A percentile compares a stretch with the other conserved stretches of the same genome.
phyloP scores from a whole-genome alignment of 495 filamentous ascomycete species.

The Penicillium silybi region DNA sequence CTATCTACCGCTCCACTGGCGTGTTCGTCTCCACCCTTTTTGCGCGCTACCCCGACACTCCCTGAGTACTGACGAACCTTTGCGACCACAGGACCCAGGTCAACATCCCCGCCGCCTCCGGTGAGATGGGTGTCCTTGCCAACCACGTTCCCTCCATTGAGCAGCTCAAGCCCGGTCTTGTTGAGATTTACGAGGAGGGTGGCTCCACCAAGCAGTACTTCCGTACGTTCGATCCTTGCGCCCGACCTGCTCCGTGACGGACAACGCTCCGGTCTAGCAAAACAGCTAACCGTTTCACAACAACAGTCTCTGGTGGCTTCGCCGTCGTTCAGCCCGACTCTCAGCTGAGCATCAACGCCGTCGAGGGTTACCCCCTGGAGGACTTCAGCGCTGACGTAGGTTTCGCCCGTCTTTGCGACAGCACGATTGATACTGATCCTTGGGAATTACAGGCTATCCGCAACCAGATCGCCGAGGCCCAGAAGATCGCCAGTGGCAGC shows the following conservation, averaged over 20 bases:
- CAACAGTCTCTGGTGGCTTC: slow-evolving; percentile 89
- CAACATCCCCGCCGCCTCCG: slow-evolving; percentile 96
- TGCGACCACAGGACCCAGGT: slow-evolving; percentile 76
- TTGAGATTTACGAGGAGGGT: slow-evolving; percentile 94
- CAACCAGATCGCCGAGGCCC: slow-evolving; percentile 76
- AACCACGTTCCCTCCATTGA: slow-evolving; percentile 99
- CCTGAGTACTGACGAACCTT: slow-evolving; percentile 35
- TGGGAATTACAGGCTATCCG: slow-evolving; percentile 31
- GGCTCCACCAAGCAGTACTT: slow-evolving; percentile 96
- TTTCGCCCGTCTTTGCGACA: slow-evolving; percentile 4
- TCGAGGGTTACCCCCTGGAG: slow-evolving; percentile 90
- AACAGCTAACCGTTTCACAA: slow-evolving; percentile 19
- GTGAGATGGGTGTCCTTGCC: slow-evolving; percentile 98
- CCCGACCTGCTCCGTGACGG: background rate
- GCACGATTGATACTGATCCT: slow-evolving; percentile 2
- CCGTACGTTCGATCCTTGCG: slow-evolving; percentile 60
- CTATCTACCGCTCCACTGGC: slow-evolving; percentile 71
- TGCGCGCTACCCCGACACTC: slow-evolving; percentile 8
- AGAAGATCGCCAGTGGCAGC: slow-evolving; percentile 85
- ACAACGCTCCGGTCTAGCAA: background rate
- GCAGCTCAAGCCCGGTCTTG: slow-evolving; percentile 92
- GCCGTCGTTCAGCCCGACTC: slow-evolving; percentile 96
- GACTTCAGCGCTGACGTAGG: slow-evolving; percentile 85
- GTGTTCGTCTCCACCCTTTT: slow-evolving; percentile 49
- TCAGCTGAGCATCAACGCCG: slow-evolving; percentile 92